A percentile compares a stretch with the other conserved stretches of the same genome.
These are phyloP conservation scores for Didymella glomerata DNA, from an alignment of 2,329 filamentous ascomycete species.

Conservation along the genomic window DNA sequence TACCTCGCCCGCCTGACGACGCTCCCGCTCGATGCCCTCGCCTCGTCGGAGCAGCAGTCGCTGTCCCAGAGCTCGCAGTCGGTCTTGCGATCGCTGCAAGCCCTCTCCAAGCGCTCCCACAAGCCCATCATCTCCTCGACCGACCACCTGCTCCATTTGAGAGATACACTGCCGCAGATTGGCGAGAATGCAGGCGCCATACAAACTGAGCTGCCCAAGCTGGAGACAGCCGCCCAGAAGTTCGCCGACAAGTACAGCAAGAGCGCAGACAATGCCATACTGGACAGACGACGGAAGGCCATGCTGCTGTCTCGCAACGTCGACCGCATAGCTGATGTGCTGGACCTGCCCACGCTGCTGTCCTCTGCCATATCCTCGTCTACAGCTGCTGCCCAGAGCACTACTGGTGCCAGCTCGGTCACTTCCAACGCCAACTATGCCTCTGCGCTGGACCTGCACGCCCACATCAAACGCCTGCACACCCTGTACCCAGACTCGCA, in stretches of 20 bases:
- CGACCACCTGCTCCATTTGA: constrained; percentile 76
- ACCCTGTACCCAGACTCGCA: constrained; percentile 81
- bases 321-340: constrained; percentile 86
- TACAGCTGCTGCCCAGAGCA: constrained; percentile 59
- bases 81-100: constrained; percentile 81
- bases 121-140: constrained; percentile 83
- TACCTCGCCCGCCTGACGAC: constrained; percentile 83
- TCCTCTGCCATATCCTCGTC: constrained; percentile 75
- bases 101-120: constrained; percentile 88
- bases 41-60: constrained; percentile 77
- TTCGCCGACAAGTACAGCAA: constrained; percentile 88
- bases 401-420: constrained; percentile 40
- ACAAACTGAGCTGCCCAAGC: constrained; percentile 74
- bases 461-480: constrained; percentile 89
- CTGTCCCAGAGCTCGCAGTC: constrained; percentile 85
- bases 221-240: constrained; percentile 78
- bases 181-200: constrained; percentile 72
- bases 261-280: constrained; percentile 67
- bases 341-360: constrained; percentile 87
- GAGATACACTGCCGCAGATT: constrained; percentile 74
- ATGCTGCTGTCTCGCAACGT: constrained; percentile 85
- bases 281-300: constrained; percentile 78
- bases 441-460: constrained; percentile 87
- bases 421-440: constrained; percentile 75
- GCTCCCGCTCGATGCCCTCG: constrained; percentile 76